Evolutionary conservation across 2,329 filamentous ascomycete genomes (phyloP).

Genomic region (Fusarium illudens): DNA sequence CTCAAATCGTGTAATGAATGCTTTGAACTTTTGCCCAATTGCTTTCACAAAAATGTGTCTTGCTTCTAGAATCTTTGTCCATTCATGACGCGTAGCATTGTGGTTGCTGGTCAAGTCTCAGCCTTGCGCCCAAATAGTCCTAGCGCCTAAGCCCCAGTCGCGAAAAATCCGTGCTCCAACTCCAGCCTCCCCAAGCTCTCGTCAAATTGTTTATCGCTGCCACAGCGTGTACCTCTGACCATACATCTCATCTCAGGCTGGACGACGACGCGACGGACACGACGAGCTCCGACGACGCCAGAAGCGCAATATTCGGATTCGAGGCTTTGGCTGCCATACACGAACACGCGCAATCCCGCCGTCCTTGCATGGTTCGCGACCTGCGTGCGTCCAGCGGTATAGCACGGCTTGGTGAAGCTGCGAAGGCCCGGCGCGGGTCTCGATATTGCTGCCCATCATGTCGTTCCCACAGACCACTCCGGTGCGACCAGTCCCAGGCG

Average conservation of each 20-base stretch:
- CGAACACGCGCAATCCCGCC: conserved; percentile 29
- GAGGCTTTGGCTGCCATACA: conserved; percentile 16
- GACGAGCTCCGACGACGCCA: conserved; percentile 12
- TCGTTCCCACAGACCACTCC: conserved; percentile 69
- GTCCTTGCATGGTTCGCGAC: conserved; percentile 44
- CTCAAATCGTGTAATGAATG: neutral
- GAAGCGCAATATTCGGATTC: conserved; percentile 25
- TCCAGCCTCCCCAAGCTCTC: conserved; percentile 48
- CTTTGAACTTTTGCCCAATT: neutral
- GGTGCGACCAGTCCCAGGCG: conserved; percentile 76
- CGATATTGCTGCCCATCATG: conserved; percentile 54
- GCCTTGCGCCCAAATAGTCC: conserved; percentile 47
- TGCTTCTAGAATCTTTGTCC: neutral
- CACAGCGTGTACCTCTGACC: conserved; percentile 31
- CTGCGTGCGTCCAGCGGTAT: conserved; percentile 33
- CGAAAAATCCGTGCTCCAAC: conserved; percentile 50
- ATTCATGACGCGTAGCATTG: conserved; percentile 27
- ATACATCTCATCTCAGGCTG: conserved; percentile 29
- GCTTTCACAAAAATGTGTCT: neutral
- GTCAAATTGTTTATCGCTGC: conserved; percentile 43
- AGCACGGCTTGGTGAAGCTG: conserved; percentile 44
- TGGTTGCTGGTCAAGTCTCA: conserved; percentile 38
- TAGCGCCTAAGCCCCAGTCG: conserved; percentile 46
- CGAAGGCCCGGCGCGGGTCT: conserved; percentile 42
- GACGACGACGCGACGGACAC: conserved; percentile 37